These are phyloP conservation scores for Artemisia annua DNA, from an alignment of 129 eudicot genomes.

Conservation along the genomic window DNA sequence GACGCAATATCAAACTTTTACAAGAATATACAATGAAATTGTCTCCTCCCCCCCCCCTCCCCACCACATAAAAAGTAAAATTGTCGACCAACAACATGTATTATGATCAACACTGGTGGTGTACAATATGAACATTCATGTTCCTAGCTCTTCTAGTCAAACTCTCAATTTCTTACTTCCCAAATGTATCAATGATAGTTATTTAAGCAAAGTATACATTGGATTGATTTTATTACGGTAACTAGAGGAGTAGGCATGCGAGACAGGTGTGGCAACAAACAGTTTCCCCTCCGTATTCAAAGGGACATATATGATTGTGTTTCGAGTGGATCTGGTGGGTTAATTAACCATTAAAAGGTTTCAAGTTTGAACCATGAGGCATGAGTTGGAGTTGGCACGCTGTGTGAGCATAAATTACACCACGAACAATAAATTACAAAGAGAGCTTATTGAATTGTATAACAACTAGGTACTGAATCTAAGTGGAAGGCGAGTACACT, in stretches of 20 bases:
- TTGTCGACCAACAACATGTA: no score
- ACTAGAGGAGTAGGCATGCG: constrained; percentile 19
- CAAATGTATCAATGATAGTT: constrained; percentile 29
- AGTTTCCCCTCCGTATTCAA: constrained; percentile 11
- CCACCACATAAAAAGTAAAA: no score
- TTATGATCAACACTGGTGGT: no score
- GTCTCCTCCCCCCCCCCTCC: no score
- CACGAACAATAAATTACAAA: constrained; percentile 6
- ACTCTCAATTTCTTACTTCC: constrained; percentile 32
- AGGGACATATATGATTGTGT: constrained; percentile 23
- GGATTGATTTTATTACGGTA: constrained; percentile 27
- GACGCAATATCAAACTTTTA: no score
- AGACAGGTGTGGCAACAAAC: constrained; percentile 22
- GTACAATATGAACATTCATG: no score
- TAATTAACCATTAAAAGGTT: constrained; percentile 16
- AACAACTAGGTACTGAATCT: constrained; percentile 26
- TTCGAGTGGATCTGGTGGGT: constrained; percentile 33
- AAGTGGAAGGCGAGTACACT: neutral
- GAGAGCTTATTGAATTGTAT: constrained; percentile 15
- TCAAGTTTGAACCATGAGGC: constrained; percentile 27
- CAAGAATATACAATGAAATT: no score
- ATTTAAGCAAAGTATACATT: constrained; percentile 13
- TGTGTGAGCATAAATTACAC: constrained; percentile 25
- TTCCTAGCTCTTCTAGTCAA: constrained; percentile 8
- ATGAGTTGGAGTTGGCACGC: constrained; percentile 21